phyloP scores from a whole-genome alignment of 192 early-diverging fungal genomes.

The Coemansia sp. region DNA sequence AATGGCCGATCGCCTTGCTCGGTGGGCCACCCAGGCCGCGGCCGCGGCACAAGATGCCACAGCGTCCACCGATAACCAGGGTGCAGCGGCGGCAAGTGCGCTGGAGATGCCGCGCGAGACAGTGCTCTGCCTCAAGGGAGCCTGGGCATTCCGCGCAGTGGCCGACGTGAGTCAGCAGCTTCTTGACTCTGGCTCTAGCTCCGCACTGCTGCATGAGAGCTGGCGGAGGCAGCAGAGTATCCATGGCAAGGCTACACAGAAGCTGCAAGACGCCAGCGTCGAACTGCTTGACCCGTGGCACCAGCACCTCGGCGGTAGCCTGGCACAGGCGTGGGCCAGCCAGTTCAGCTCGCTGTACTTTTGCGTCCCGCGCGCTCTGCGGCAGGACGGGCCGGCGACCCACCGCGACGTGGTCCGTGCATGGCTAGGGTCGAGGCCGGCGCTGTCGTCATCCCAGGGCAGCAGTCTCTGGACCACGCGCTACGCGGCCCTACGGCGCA shows the following conservation, averaged over 20 bases:
- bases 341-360: conserved; percentile 27
- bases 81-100: too few species aligned
- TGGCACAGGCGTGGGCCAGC: conserved; percentile 17
- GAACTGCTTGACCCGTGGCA: conserved; percentile 28
- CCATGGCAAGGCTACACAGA: background rate
- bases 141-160: conserved; percentile 18
- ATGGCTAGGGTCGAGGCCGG: conserved; percentile 18
- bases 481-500: conserved; percentile 23
- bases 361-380: conserved; percentile 5
- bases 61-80: background rate
- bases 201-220: conserved; percentile 23
- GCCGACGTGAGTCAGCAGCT: background rate
- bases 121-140: conserved; percentile 22
- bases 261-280: conserved; percentile 1
- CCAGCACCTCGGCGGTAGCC: conserved; percentile 4
- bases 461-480: conserved; percentile 3
- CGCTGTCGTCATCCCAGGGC: background rate
- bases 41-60: background rate
- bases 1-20: conserved; percentile 9
- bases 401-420: conserved; percentile 29
- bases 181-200: background rate
- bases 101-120: conserved; percentile 6
- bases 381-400: conserved; percentile 9
- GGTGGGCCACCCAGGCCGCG: conserved; percentile 2
- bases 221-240: conserved; percentile 11